phyloP scores from a whole-genome alignment of 331 rosid genomes.

The Malus hybrid region DNA sequence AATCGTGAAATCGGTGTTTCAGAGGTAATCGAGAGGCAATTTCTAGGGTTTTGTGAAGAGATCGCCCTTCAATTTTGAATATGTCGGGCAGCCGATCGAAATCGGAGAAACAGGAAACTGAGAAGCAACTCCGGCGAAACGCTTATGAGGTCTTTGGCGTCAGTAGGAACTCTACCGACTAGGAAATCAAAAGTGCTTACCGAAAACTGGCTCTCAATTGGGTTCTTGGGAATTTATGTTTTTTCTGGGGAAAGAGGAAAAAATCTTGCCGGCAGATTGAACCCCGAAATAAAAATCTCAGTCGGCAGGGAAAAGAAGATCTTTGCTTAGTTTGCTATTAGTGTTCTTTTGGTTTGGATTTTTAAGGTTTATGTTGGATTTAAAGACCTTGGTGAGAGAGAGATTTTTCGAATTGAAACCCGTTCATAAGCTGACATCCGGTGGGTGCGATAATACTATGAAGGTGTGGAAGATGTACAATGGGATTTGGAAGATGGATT shows the following conservation, averaged over 20 bases:
- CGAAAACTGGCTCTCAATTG: slow-evolving; percentile 72
- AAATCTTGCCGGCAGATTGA: neutral
- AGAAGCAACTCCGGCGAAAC: slow-evolving; percentile 72
- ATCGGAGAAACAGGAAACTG: slow-evolving; percentile 65
- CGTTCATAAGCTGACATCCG: slow-evolving; percentile 39
- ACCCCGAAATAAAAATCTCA: slow-evolving; percentile 3
- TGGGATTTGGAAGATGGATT: slow-evolving; percentile 40
- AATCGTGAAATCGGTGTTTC: slow-evolving; percentile 15
- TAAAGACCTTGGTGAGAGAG: neutral
- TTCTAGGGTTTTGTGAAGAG: slow-evolving; percentile 44
- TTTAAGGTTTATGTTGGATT: neutral
- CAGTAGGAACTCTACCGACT: slow-evolving; percentile 73
- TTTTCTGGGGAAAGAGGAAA: neutral
- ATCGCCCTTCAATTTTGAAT: slow-evolving; percentile 15
- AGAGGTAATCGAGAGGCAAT: neutral
- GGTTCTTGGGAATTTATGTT: neutral
- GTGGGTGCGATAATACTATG: slow-evolving; percentile 40
- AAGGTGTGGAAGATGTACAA: slow-evolving; percentile 41
- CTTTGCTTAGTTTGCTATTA: neutral
- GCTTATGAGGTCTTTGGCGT: slow-evolving; percentile 93
- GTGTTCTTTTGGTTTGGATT: neutral
- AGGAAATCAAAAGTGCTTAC: slow-evolving; percentile 89
- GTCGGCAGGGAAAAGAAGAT: neutral
- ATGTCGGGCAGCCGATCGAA: slow-evolving; percentile 78
- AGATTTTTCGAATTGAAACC: neutral